phyloP scores from a whole-genome alignment of 768 basidiomycete species.

The Boletus subparvulus region DNA sequence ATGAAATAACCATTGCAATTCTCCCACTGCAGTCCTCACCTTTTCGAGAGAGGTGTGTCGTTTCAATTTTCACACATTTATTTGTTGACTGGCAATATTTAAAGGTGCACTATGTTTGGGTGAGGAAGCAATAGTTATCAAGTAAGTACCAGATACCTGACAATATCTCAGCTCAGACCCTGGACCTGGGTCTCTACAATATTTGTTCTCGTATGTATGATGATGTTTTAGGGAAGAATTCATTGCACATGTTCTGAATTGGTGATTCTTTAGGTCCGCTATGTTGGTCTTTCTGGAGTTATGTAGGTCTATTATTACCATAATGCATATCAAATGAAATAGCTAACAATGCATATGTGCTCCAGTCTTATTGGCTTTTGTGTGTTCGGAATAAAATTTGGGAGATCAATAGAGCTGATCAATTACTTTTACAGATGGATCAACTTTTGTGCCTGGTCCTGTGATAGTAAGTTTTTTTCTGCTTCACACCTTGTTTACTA shows the following conservation, averaged over 20 bases:
- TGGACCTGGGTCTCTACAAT: slow-evolving; percentile 13
- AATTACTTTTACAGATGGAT: neutral
- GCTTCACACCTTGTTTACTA: neutral
- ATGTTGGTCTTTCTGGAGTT: neutral
- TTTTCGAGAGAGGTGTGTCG: neutral
- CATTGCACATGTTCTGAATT: neutral
- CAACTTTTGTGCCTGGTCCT: neutral
- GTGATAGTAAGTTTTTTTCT: neutral
- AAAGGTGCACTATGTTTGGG: slow-evolving; percentile 17
- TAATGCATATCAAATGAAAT: too few species aligned
- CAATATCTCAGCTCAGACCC: neutral
- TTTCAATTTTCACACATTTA: rapidly evolving
- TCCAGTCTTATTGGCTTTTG: neutral
- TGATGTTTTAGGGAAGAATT: too few species aligned
- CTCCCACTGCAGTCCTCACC: neutral
- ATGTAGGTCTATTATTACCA: neutral
- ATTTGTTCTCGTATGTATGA: slow-evolving; percentile 2
- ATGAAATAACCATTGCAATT: neutral
- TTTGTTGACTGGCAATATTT: neutral
- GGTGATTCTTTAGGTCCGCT: neutral
- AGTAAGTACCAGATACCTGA: neutral
- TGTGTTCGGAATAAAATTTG: neutral
- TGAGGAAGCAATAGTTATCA: neutral
- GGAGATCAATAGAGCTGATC: neutral
- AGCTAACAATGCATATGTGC: neutral